Evolutionary conservation across 2,329 filamentous ascomycete species (phyloP).

Genomic region (Emydomyces testavorans): DNA sequence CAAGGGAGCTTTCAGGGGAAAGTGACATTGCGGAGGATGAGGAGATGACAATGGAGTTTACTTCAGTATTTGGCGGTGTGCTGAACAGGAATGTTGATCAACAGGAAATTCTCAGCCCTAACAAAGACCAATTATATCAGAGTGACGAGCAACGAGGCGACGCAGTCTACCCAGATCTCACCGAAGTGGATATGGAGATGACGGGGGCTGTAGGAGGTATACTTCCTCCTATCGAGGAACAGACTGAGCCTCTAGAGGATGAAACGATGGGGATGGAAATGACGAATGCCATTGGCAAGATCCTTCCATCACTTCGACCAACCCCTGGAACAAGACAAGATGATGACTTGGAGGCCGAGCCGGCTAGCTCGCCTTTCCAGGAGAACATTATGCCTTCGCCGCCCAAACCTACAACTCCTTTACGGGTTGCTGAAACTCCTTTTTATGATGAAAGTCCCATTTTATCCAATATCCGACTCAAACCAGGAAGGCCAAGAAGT

Average conservation of each 20-base stretch:
- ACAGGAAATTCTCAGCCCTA: constrained; percentile 6
- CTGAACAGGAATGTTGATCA: constrained; percentile 20
- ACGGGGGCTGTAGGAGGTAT: constrained; percentile 38
- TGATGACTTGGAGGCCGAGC: constrained; percentile 41
- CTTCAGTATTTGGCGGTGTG: constrained; percentile 35
- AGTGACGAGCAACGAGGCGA: constrained; percentile 1
- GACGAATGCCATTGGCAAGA: constrained; percentile 52
- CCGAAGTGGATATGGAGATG: constrained; percentile 50
- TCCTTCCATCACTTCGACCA: constrained; percentile 40
- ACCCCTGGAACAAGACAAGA: constrained; percentile 47
- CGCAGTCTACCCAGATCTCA: constrained; percentile 15
- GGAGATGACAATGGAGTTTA: constrained; percentile 41
- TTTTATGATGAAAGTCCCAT: constrained; percentile 46
- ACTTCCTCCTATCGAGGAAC: constrained; percentile 31
- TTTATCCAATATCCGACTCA: constrained; percentile 41
- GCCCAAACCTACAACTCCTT: constrained; percentile 20
- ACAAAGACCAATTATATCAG: constrained; percentile 12
- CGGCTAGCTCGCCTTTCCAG: constrained; percentile 39
- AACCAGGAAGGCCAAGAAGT: constrained; percentile 37
- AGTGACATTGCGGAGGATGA: constrained; percentile 32
- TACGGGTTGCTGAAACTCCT: constrained; percentile 32
- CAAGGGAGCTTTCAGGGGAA: constrained; percentile 22
- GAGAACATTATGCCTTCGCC: constrained; percentile 27
- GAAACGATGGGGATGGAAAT: constrained; percentile 56
- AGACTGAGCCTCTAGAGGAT: constrained; percentile 30